Conservation (phyloP, 2,329 filamentous ascomycete genomes). For the Endoconidiophora polonica region DNA sequence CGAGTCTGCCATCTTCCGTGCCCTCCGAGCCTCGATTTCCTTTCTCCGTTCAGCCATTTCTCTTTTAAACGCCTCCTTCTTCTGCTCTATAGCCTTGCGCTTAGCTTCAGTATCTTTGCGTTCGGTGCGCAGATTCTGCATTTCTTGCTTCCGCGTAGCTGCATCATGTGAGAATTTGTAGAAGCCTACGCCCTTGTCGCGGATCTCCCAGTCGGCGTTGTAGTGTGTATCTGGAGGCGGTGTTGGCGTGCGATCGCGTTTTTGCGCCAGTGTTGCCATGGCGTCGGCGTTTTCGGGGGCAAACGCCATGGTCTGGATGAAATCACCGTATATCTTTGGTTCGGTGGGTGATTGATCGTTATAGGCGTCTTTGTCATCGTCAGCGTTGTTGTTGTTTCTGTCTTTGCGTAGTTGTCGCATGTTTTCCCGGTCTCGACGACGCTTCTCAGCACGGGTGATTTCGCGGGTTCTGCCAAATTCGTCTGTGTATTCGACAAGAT, state of each 20-base stretch:
- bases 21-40: slow-evolving; percentile 43
- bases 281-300: slow-evolving; percentile 51
- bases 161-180: slow-evolving; percentile 75
- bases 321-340: slow-evolving; percentile 67
- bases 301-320: slow-evolving; percentile 72
- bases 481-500: slow-evolving; percentile 74
- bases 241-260: slow-evolving; percentile 63
- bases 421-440: slow-evolving; percentile 40
- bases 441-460: slow-evolving; percentile 53
- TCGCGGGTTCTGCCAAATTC: slow-evolving; percentile 75
- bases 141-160: slow-evolving; percentile 48
- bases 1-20: slow-evolving; percentile 52
- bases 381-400: slow-evolving; percentile 7
- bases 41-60: slow-evolving; percentile 48
- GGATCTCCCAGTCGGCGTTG: slow-evolving; percentile 65
- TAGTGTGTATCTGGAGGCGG: slow-evolving; percentile 73
- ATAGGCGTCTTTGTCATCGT: too few species aligned
- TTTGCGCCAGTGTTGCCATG: slow-evolving; percentile 65
- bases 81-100: slow-evolving; percentile 31
- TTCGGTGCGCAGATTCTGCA: slow-evolving; percentile 54
- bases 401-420: background rate
- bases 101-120: slow-evolving; percentile 47
- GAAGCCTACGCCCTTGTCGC: slow-evolving; percentile 80
- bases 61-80: slow-evolving; percentile 38
- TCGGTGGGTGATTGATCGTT: background rate